Base-by-base conservation (phyloP, 2,329 filamentous ascomycete species). In the Tolypocladium sp. region DNA sequence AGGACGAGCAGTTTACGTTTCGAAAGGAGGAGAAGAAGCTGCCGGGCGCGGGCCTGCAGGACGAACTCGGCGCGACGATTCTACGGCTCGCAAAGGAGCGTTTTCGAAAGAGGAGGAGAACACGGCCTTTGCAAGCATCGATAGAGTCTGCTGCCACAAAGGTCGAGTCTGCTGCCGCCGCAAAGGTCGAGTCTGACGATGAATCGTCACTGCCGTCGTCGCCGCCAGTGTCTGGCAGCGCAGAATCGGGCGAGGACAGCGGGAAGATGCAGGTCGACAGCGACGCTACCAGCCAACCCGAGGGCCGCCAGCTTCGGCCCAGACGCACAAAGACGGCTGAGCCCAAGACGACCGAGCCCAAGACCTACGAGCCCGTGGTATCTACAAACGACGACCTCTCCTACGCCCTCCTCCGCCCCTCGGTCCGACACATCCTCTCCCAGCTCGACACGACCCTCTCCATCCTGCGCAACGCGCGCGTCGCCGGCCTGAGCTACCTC, bases 361-460 rank as follows among this genome's bases (percentile, higher is more conserved):
- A 64, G 56, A 70, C 69, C 0, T 74, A 77, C 40, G 70, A 72
- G 13, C 84, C 89, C 0, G 77, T 80, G 2, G 73, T 90, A 6
- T 81, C 88, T 9, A 81, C 84, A 1, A 87, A 96, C 65, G 91
- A 96, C 64, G 85, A 89, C 2, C 70, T 78, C 55, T 89, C 90
- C 0, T 77, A 81, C 60, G 70, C 73, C 2, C 76, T 95, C 6
- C 75, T 96, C 20, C 80, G 81, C 0, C 90, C 91, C 0, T 80
- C 84, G 0, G 80, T 89, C 13, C 80, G 86, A n/a, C 87, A 90
- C 63, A 81, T 92, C 20, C 77, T 96, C 10, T 74, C 79, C 1
- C 83, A 85, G 41, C 69, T 96, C 1, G 91, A 97, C 65, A 71
- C 77, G 6, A 79, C 93, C 0, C 80, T 96, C 7, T 77, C 79